Conservation (phyloP, 2,329 filamentous ascomycete species). For the Daldinia eschscholtzii region DNA sequence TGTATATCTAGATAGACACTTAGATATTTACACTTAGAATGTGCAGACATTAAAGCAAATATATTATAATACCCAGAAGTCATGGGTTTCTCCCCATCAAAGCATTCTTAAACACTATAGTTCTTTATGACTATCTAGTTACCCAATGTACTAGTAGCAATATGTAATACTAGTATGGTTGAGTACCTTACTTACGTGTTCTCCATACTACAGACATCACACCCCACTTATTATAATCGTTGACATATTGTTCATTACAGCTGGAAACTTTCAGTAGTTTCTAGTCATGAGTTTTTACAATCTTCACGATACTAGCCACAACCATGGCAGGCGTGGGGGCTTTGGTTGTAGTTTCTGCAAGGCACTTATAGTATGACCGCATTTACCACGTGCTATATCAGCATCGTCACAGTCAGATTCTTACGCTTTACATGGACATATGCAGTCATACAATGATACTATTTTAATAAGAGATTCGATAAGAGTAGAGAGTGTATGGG, state of each 20-base stretch:
- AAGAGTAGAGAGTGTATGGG: background rate
- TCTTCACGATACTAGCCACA: background rate
- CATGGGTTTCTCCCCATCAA: too few species aligned
- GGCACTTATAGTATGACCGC: background rate
- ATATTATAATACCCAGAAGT: background rate
- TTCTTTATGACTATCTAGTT: too few species aligned
- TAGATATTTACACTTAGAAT: slow-evolving; percentile 2
- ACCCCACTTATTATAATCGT: too few species aligned
- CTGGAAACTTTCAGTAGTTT: background rate
- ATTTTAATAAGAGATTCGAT: background rate
- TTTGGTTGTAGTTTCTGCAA: background rate
- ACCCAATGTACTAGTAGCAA: too few species aligned
- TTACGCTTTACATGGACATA: background rate
- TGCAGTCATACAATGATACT: background rate
- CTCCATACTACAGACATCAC: too few species aligned
- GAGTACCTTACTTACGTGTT: too few species aligned
- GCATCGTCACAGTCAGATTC: background rate
- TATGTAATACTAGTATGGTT: too few species aligned
- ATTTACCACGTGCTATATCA: slow-evolving; percentile 5
- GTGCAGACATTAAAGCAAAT: background rate
- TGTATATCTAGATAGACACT: background rate
- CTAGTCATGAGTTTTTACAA: background rate
- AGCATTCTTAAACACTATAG: too few species aligned
- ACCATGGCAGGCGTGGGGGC: background rate
- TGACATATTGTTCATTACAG: background rate